These are phyloP conservation scores for Trypanosoma theileri DNA, from an alignment of 208 protist species.

Conservation along the genomic window DNA sequence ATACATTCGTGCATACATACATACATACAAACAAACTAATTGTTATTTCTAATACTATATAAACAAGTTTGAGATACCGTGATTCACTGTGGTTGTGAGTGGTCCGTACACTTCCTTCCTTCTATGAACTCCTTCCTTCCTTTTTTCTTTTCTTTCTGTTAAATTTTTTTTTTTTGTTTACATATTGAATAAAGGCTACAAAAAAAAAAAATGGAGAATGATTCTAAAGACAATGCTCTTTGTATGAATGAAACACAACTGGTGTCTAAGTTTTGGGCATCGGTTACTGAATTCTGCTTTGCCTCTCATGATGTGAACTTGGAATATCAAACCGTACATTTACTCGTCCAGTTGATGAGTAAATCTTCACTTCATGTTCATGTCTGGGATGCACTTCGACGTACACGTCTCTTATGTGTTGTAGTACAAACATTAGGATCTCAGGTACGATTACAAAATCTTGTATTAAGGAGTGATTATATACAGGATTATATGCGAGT, in stretches of 20 bases:
- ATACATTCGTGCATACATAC: too few species aligned
- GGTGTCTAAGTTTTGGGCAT: slow-evolving; percentile 10
- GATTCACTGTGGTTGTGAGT: too few species aligned
- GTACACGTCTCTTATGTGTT: slow-evolving; percentile 13
- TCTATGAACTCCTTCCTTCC: slow-evolving; percentile 5
- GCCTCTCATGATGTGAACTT: slow-evolving; percentile 7
- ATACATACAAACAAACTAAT: too few species aligned
- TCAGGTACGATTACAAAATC: slow-evolving; percentile 1
- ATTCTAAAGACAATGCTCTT: background rate
- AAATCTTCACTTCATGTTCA: slow-evolving; percentile 1
- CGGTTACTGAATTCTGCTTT: background rate
- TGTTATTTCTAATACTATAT: too few species aligned
- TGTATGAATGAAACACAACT: background rate
- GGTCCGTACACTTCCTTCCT: too few species aligned
- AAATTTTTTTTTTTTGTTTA: slow-evolving; percentile 24
- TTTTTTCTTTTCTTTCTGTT: slow-evolving; percentile 26
- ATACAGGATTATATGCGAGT: slow-evolving; percentile 24
- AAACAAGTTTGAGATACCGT: too few species aligned
- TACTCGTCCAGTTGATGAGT: slow-evolving; percentile 11
- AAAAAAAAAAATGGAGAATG: slow-evolving; percentile 20
- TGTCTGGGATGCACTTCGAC: slow-evolving; percentile 18
- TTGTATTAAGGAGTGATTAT: slow-evolving; percentile 1
- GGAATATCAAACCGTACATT: slow-evolving; percentile 18
- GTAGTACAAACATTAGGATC: slow-evolving; percentile 19
- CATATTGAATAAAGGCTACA: background rate